Evolutionary conservation across 345 rosid species (phyloP).

Genomic region (Bretschneidera sinensis): DNA sequence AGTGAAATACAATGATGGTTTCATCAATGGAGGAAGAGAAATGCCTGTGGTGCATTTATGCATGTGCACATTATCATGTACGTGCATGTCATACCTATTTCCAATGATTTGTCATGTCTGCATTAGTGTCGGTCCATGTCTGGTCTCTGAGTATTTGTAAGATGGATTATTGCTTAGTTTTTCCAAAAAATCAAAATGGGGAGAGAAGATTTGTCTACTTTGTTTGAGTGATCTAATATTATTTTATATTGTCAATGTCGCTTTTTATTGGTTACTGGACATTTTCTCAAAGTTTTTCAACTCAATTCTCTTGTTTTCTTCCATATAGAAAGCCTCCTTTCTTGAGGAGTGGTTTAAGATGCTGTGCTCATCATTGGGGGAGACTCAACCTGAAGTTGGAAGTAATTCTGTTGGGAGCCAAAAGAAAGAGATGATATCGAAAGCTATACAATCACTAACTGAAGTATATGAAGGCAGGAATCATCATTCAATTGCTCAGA

Average conservation of each 20-base stretch:
- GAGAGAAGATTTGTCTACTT: neutral
- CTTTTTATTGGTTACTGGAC: constrained; percentile 4
- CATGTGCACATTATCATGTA: neutral
- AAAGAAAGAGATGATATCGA: constrained; percentile 68
- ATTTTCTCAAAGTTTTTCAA: constrained; percentile 5
- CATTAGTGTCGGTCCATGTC: no score
- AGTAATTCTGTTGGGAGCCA: constrained; percentile 34
- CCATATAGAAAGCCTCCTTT: constrained; percentile 59
- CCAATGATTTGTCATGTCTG: no score
- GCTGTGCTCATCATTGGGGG: constrained; percentile 49
- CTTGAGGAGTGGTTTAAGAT: constrained; percentile 87
- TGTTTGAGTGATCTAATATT: neutral
- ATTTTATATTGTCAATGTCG: neutral
- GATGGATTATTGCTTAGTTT: neutral
- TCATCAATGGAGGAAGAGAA: neutral
- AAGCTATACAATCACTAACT: constrained; percentile 52
- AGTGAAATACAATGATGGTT: neutral
- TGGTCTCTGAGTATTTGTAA: no score
- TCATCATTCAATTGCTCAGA: constrained; percentile 30
- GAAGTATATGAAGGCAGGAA: constrained; percentile 37
- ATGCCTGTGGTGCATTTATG: neutral
- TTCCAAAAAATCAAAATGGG: neutral
- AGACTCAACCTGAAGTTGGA: constrained; percentile 27
- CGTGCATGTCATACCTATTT: no score
- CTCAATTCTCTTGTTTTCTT: constrained; percentile 12